Conservation (phyloP, 1,284 basidiomycete species). For the Trichosporon asahii region DNA sequence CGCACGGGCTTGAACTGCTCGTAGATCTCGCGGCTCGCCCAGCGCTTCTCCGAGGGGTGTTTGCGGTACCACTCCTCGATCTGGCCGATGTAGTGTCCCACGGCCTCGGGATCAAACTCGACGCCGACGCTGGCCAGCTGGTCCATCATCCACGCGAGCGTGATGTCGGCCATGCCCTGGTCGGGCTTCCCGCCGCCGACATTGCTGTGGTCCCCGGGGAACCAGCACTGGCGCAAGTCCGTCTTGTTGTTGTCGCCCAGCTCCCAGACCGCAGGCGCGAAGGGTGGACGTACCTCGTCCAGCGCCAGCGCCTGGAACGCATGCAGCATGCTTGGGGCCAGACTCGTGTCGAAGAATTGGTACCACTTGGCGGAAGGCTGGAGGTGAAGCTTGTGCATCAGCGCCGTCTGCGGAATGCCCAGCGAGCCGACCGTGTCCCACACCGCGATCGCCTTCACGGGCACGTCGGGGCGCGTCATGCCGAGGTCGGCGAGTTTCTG, state of each 20-base stretch:
- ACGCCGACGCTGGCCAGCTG: constrained; percentile 6
- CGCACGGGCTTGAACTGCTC: constrained; percentile 3
- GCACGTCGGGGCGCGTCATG: constrained; percentile 1
- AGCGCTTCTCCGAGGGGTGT: neutral
- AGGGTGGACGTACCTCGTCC: constrained; percentile 2
- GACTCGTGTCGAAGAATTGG: constrained; percentile 12
- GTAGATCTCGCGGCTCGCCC: neutral
- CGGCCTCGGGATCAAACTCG: neutral
- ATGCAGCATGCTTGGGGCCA: neutral
- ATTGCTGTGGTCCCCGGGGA: constrained; percentile 4
- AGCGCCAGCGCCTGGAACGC: constrained; percentile 11
- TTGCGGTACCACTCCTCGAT: constrained; percentile 1
- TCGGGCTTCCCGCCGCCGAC: constrained; percentile 11
- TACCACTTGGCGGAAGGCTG: constrained; percentile 4
- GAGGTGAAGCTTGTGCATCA: neutral
- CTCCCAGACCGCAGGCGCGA: constrained; percentile 37
- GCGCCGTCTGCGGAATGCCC: constrained; percentile 9
- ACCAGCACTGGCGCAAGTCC: constrained; percentile 12
- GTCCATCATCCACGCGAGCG: constrained; percentile 12
- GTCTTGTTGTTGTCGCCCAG: constrained; percentile 34
- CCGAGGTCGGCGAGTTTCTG: neutral
- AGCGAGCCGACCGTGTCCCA: constrained; percentile 11
- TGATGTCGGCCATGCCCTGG: constrained; percentile 5
- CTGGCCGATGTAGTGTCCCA: neutral
- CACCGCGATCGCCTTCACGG: constrained; percentile 3